These are phyloP conservation scores for Starmera amethionina DNA, from an alignment of 805 yeast genomes.

Conservation along the genomic window DNA sequence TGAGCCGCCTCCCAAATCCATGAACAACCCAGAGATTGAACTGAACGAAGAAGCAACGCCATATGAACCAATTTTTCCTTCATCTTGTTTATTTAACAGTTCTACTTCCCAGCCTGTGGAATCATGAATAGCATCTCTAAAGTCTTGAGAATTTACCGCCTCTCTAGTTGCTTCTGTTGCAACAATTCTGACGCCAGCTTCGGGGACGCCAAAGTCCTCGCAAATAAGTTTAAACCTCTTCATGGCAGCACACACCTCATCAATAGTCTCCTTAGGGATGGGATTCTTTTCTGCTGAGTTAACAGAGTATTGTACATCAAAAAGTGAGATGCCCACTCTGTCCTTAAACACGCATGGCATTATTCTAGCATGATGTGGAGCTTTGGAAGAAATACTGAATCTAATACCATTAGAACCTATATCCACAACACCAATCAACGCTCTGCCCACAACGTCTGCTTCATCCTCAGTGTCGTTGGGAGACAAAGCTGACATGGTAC, in stretches of 20 bases:
- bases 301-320: conserved; percentile 45
- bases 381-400: conserved; percentile 61
- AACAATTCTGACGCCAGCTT: conserved; percentile 49
- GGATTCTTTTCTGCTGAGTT: conserved; percentile 34
- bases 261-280: conserved; percentile 46
- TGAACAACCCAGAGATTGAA: conserved; percentile 53
- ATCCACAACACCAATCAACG: conserved; percentile 59
- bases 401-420: conserved; percentile 72
- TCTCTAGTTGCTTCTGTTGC: conserved; percentile 72
- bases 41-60: conserved; percentile 71
- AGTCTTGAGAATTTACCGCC: conserved; percentile 53
- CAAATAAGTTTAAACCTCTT: conserved; percentile 60
- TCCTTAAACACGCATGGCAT: conserved; percentile 76
- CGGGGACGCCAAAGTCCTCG: conserved; percentile 63
- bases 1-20: conserved; percentile 70
- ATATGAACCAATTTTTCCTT: conserved; percentile 57
- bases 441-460: conserved; percentile 47
- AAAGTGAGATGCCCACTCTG: conserved; percentile 57
- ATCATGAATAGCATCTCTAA: conserved; percentile 43
- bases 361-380: conserved; percentile 60
- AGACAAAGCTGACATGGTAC: conserved; percentile 6
- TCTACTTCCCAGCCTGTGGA: conserved; percentile 61
- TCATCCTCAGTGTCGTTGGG: conserved; percentile 28
- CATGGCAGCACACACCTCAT: conserved; percentile 54
- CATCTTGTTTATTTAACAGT: conserved; percentile 50